Base-by-base conservation (phyloP, 352 stramenopile species). In the Pythium biforme region DNA sequence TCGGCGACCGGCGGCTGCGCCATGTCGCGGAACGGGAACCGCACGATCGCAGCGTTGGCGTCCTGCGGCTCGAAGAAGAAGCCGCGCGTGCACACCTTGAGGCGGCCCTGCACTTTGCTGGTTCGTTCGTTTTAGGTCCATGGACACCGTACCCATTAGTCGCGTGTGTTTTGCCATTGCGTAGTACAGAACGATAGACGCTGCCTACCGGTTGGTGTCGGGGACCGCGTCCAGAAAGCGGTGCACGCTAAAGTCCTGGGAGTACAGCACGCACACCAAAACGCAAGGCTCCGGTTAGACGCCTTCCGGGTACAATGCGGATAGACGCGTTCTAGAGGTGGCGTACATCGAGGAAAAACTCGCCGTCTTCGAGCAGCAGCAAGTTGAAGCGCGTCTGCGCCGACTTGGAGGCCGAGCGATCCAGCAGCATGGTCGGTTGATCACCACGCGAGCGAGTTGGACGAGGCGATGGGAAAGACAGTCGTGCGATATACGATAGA, bases 21-120 rank as follows among this genome's bases (percentile, higher is more conserved):
- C 81, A 97, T 96, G 46, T 90, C 77, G 19, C 84, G 78, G 71
- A 96, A 97, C 26, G 90, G 80, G 61, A 97, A 96, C 43, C 92
- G 89, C 50, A 95, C 61, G 43, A 97, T 81, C 27, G 90, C 76
- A 39, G 86, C 49, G 43, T 81, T 84, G 27, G 84, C 67, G 69
- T 97, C 91, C 59, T 92, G 81, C 12, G 92, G 92, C 75, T 96
- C 92, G 57, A 98, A 98, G 58, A 97, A 95, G 57, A 98, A 90
- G 54, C 86, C 88, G 46, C 90, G 76, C 15, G 90, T 97, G 65
- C 85, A 96, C 29, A 97, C 68, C 70, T 97, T 97, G 15, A 96
- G 70, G 8, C 86, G 74, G 1, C 86, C 86, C 54, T 93, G 83
- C 26, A 81, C 70, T 51, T 94, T 96, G 9, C 86, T 83, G 27